Evolutionary conservation across 257 asterid species (phyloP).

Genomic region (Nicotiana otophora): DNA sequence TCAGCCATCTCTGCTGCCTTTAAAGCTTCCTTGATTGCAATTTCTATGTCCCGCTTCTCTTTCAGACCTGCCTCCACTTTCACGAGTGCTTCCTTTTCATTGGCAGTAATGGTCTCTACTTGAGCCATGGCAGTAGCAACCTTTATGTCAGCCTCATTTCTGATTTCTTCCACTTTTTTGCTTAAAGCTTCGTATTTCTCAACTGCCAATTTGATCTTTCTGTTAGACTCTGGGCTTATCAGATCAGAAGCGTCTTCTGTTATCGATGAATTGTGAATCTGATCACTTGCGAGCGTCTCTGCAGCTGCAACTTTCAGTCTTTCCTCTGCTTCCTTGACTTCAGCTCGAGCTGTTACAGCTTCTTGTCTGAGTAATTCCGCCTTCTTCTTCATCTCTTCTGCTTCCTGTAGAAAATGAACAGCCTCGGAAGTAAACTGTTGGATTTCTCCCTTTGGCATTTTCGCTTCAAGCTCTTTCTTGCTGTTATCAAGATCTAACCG

Average conservation of each 20-base stretch:
- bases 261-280: constrained; percentile 24
- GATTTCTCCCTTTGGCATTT: constrained; percentile 12
- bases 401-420: constrained; percentile 38
- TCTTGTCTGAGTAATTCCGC: constrained; percentile 35
- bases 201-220: constrained; percentile 35
- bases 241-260: constrained; percentile 20
- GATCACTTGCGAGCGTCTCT: constrained; percentile 40
- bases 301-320: constrained; percentile 48
- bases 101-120: constrained; percentile 34
- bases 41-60: constrained; percentile 37
- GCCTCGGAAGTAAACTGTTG: constrained; percentile 39
- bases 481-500: background rate
- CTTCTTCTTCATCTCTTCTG: constrained; percentile 31
- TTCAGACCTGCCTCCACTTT: constrained; percentile 36
- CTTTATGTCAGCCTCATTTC: constrained; percentile 41
- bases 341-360: constrained; percentile 35
- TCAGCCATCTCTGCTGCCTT: constrained; percentile 69
- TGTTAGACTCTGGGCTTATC: constrained; percentile 11
- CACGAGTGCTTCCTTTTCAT: constrained; percentile 26
- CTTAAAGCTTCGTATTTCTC: constrained; percentile 42
- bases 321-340: constrained; percentile 42
- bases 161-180: constrained; percentile 35
- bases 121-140: constrained; percentile 51
- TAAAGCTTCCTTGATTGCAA: constrained; percentile 48
- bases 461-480: constrained; percentile 15